These are phyloP conservation scores for Pisolithus marmoratus DNA, from an alignment of 768 basidiomycete species.

Conservation along the genomic window DNA sequence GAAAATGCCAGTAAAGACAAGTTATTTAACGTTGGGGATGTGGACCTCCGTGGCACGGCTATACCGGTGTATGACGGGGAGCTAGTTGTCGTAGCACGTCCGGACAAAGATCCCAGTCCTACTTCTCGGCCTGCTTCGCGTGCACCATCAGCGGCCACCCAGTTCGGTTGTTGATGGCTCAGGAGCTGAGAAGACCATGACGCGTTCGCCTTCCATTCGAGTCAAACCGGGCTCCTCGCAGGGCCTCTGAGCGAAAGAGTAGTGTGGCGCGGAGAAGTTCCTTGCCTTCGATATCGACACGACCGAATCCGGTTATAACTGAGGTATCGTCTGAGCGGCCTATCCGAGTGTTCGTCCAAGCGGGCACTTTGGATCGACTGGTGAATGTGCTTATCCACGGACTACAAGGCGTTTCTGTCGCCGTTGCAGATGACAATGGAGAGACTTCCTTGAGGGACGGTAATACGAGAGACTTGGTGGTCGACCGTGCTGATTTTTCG, in stretches of 20 bases:
- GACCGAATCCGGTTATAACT: constrained; percentile 49
- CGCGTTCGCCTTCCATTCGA: constrained; percentile 69
- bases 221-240: constrained; percentile 68
- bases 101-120: constrained; percentile 38
- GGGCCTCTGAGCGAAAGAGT: constrained; percentile 68
- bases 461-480: constrained; percentile 63
- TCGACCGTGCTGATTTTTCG: constrained; percentile 71
- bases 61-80: constrained; percentile 75
- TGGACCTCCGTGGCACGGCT: constrained; percentile 56
- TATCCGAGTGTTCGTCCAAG: constrained; percentile 70
- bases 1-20: constrained; percentile 18
- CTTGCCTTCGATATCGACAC: constrained; percentile 67
- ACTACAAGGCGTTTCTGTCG: constrained; percentile 68
- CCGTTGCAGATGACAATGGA: constrained; percentile 82
- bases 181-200: constrained; percentile 35
- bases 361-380: constrained; percentile 69
- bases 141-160: constrained; percentile 62
- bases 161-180: constrained; percentile 50
- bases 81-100: constrained; percentile 61
- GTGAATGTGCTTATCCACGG: constrained; percentile 76
- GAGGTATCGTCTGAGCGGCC: constrained; percentile 68
- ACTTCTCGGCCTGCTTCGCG: constrained; percentile 55
- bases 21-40: constrained; percentile 33
- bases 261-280: constrained; percentile 73
- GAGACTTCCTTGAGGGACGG: constrained; percentile 75